These are phyloP conservation scores for Heliocybe sulcata DNA, from an alignment of 1,284 basidiomycete genomes.

Conservation along the genomic window DNA sequence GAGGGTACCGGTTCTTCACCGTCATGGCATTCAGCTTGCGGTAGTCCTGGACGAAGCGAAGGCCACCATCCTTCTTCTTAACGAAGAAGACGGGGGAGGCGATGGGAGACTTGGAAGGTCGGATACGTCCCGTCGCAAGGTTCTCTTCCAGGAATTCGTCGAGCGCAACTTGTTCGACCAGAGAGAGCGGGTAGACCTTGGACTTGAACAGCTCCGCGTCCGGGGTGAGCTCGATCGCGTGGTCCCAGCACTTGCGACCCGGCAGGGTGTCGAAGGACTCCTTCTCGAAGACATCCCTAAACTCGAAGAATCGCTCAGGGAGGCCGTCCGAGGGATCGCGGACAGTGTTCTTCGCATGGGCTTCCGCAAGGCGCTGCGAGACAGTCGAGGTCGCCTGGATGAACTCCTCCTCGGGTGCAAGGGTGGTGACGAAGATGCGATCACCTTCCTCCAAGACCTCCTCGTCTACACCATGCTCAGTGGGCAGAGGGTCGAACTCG, in stretches of 20 bases:
- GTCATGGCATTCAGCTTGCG: conserved; percentile 2
- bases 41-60: conserved; percentile 4
- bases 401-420: no score
- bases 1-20: not conserved
- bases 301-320: conserved; percentile 10
- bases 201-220: not conserved
- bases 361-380: no score
- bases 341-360: no score
- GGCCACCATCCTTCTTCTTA: conserved; percentile 3
- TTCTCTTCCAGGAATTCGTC: conserved; percentile 18
- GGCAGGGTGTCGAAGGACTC: conserved; percentile 13
- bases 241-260: conserved; percentile 11
- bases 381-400: no score
- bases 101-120: conserved; percentile 14
- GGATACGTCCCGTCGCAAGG: conserved; percentile 11
- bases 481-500: no score
- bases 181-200: conserved; percentile 16
- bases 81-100: conserved; percentile 28
- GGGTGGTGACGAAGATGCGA: no score
- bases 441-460: no score
- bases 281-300: conserved; percentile 14
- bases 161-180: conserved; percentile 14
- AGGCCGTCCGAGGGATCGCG: no score
- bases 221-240: conserved; percentile 6
- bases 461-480: no score